phyloP scores from a whole-genome alignment of 2,329 filamentous ascomycete species.

The Annulohypoxylon truncatum region DNA sequence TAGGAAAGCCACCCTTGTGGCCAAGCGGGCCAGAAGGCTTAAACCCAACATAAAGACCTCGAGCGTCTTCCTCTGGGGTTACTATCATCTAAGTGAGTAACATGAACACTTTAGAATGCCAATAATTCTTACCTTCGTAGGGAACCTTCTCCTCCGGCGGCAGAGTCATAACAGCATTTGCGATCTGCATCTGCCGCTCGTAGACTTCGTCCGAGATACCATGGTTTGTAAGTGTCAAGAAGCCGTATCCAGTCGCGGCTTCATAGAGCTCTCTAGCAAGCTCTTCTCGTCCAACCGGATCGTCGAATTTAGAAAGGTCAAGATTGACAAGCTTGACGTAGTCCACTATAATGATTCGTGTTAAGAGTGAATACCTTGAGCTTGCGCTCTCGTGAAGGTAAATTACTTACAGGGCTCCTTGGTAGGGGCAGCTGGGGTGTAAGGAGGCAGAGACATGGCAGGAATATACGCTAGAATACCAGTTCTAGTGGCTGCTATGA shows the following conservation, averaged over 20 bases:
- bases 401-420: constrained; percentile 52
- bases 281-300: constrained; percentile 42
- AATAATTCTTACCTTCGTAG: background rate
- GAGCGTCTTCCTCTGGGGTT: background rate
- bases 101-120: background rate
- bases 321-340: constrained; percentile 47
- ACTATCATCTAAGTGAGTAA: background rate
- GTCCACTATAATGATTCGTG: constrained; percentile 31
- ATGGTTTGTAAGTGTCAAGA: background rate
- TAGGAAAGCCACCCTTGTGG: constrained; percentile 35
- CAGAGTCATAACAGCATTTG: background rate
- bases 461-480: background rate
- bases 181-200: background rate
- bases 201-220: background rate
- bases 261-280: constrained; percentile 38
- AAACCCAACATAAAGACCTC: constrained; percentile 48
- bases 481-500: background rate
- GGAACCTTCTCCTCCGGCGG: background rate
- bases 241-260: background rate
- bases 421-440: constrained; percentile 15
- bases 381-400: constrained; percentile 55
- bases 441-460: constrained; percentile 19
- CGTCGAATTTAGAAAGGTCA: constrained; percentile 47
- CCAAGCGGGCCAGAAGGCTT: constrained; percentile 45
- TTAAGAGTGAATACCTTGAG: background rate